phyloP scores from a whole-genome alignment of 768 basidiomycete species.

The Strobilomyces confusus region DNA sequence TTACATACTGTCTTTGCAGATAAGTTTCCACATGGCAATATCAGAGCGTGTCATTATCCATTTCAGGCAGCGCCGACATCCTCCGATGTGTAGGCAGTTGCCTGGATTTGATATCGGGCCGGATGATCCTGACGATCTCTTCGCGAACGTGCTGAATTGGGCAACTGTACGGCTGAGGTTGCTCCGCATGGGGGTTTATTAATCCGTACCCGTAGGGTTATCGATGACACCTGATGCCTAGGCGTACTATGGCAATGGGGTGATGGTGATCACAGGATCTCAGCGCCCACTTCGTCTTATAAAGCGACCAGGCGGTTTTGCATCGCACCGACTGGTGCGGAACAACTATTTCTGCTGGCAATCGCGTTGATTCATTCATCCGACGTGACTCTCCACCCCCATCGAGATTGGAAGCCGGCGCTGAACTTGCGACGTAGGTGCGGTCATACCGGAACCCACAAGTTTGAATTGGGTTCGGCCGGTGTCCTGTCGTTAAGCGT shows the following conservation, averaged over 20 bases:
- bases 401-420: conserved; percentile 20
- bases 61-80: conserved; percentile 20
- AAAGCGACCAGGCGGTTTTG: conserved; percentile 10
- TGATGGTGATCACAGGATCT: conserved; percentile 17
- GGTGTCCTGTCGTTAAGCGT: conserved; percentile 20
- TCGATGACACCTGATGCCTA: conserved; percentile 19
- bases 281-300: conserved; percentile 6
- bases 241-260: conserved; percentile 11
- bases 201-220: conserved; percentile 20
- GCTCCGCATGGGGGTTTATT: conserved; percentile 23
- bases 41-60: conserved; percentile 20
- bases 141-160: conserved; percentile 24
- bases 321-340: conserved; percentile 25
- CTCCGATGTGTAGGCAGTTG: conserved; percentile 16
- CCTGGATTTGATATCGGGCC: conserved; percentile 20
- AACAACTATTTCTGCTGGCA: conserved; percentile 14
- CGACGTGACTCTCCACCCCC: not conserved
- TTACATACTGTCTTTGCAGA: conserved; percentile 4
- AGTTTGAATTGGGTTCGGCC: conserved; percentile 9
- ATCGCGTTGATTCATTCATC: conserved; percentile 23
- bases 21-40: conserved; percentile 21
- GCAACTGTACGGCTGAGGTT: conserved; percentile 14
- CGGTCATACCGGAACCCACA: conserved; percentile 9
- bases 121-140: conserved; percentile 31
- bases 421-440: conserved; percentile 11